Percentiles rank a stretch among this genome's conserved stretches.
Evolutionary conservation across 108 stramenopile species (phyloP).

Genomic region (Seminavis robusta): DNA sequence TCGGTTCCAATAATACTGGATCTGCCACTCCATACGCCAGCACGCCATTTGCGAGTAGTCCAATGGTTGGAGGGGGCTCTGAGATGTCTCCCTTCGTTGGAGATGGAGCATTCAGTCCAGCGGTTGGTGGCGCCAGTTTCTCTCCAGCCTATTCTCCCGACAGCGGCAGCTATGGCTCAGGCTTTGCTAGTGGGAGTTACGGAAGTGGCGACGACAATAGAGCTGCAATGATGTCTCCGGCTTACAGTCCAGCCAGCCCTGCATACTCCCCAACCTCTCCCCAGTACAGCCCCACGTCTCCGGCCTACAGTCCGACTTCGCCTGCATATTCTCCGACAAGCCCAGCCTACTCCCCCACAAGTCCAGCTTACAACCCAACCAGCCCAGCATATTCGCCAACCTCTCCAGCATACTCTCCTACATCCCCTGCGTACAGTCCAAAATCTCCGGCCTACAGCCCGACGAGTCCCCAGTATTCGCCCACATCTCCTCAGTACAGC

Average conservation of each 20-base stretch:
- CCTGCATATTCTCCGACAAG: constrained; percentile 74
- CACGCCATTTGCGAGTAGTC: constrained; percentile 71
- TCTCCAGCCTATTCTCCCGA: constrained; percentile 78
- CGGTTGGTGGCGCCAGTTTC: constrained; percentile 70
- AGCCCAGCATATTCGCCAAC: constrained; percentile 84
- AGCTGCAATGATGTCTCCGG: constrained; percentile 49
- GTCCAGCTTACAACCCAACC: constrained; percentile 74
- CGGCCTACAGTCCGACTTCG: constrained; percentile 51
- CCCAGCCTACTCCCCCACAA: constrained; percentile 87
- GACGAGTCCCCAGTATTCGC: constrained; percentile 66
- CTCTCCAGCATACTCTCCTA: constrained; percentile 66
- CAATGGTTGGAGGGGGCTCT: constrained; percentile 50
- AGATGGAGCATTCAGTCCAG: constrained; percentile 78
- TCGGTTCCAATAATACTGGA: constrained; percentile 42
- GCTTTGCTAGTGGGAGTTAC: constrained; percentile 76
- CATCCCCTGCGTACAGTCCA: constrained; percentile 72
- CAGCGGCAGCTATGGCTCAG: constrained; percentile 59
- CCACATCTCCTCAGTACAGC: constrained; percentile 59
- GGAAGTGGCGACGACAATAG: constrained; percentile 39
- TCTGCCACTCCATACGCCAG: constrained; percentile 68
- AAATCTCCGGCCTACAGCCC: constrained; percentile 69
- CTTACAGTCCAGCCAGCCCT: constrained; percentile 51
- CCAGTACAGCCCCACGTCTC: constrained; percentile 60
- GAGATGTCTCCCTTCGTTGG: constrained; percentile 68
- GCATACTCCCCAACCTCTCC: constrained; percentile 70